Base-by-base conservation (phyloP, 2,329 filamentous ascomycete species). In the Neurospora crassa region DNA sequence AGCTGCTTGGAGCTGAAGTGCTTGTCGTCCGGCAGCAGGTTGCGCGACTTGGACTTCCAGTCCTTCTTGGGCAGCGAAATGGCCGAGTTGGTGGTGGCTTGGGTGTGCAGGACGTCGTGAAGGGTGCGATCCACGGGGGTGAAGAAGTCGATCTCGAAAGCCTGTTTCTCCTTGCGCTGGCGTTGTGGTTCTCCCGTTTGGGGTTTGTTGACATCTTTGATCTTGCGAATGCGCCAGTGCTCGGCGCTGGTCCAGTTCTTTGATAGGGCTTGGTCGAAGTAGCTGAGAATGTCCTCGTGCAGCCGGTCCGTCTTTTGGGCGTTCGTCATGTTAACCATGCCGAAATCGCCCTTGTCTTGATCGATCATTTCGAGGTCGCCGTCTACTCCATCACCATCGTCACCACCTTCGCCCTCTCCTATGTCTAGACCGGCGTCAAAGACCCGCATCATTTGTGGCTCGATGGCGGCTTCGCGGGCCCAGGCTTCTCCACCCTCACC, bases 201-300 rank as follows among this genome's bases (percentile, higher is more conserved):
- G 1, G 89, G 85, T 80, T 94, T 94, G 77, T 85, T 87, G 77
- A 86, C 83, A 74, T 91, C 89, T 78, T 98, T 98, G 80, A 99
- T 96, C 78, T 94, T 93, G 74, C 92, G 88, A 78, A 99, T 98
- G 75, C 95, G 91, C 96, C 96, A 99, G 81, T 99, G 96, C 80
- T 98, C 96, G n/a, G 96, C 95, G 68, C 94, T 96, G 6, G 92
- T 91, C 95, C 96, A 99, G 78, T 97, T 97, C 86, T 97, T 98
- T 79, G 96, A 93, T 63, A 98, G 83, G 2, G 95, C 94, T 78
- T 97, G 93, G 80, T 99, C 96, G 78, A 99, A 99, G 83, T 98
- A 99, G 78, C 92, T 92, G n/a, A 99, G 86, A 71, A 99, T 97
- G 77, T 97, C 95, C 76, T 98, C 93, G 78, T 97, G 94, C 79